Evolutionary conservation across 768 basidiomycete species (phyloP), one percentile per base, ranked within the genome.

Genomic region (Collybia nuda): DNA sequence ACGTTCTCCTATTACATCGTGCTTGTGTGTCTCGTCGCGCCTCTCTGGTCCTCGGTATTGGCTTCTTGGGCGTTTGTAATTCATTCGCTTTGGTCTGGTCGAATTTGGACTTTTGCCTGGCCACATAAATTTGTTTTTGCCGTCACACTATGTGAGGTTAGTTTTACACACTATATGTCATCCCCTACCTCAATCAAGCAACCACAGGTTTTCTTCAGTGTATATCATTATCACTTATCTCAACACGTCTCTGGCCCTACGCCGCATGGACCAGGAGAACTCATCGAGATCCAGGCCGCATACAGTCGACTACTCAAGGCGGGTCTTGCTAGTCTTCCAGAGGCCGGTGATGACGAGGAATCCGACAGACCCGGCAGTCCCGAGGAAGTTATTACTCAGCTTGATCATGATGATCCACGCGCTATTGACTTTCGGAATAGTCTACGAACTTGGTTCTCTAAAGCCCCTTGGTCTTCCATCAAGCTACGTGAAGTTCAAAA

Each of bases 371-470:
- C 86, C 32, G 79, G 74, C 37, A 87, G 81, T 62, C 84, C 84
- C 2, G 78, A 72, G 6, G 86, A 90, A 64, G 57, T 71, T 6
- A 79, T 86, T 45, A 68, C 68, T 5, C 76, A 73, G 48, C 75
- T 91, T n/a, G 78, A 79, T 21, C 68, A 65, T 32, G 70, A 82
- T 51, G 89, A 93, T 58, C 84, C 82, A 8, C 80, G 88, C 6
- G 87, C 88, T 1, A 66, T 86, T 32, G 88, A 90, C 57, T 90
- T 89, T 62, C 78, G 87, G 14, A 80, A 84, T 58, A 72, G 70
- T 55, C 70, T 90, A 44, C 75, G 86, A 60, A 86, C 82, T 17
- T 88, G 91, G 91, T 95, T 95, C 64, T 70, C 78, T 49, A 83
- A 81, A 56, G 81, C 76, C 14, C 81, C 84, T 0, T 96, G 89